These are phyloP conservation scores for Dissophora globulifera DNA, from an alignment of 192 early-diverging fungal genomes.

Conservation along the genomic window DNA sequence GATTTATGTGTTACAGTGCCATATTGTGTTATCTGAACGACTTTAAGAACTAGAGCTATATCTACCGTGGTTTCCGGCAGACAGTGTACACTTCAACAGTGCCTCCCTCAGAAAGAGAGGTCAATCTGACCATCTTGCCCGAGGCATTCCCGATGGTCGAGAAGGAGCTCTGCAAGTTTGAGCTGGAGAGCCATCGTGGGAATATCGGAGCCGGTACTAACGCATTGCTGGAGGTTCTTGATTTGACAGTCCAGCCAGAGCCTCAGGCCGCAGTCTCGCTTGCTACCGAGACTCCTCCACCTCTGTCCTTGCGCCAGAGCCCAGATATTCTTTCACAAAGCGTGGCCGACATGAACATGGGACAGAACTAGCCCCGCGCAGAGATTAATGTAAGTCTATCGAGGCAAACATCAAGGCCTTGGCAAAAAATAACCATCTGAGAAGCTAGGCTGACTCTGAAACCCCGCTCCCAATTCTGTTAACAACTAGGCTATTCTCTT, in stretches of 20 bases:
- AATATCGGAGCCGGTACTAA: conserved; percentile 60
- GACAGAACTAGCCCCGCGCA: conserved; percentile 11
- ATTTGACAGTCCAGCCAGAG: conserved; percentile 60
- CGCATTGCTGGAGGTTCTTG: conserved; percentile 61
- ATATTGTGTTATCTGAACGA: too few species aligned
- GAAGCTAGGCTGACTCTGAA: not conserved
- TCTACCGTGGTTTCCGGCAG: too few species aligned
- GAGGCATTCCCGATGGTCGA: conserved; percentile 66
- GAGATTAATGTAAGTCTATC: conserved; percentile 41
- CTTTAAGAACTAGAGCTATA: too few species aligned
- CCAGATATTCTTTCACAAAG: conserved; percentile 11
- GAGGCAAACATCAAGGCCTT: not conserved
- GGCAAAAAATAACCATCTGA: too few species aligned
- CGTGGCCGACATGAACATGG: conserved; percentile 24
- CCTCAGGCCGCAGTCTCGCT: not conserved
- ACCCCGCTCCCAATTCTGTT: not conserved
- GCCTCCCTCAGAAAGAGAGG: conserved; percentile 35
- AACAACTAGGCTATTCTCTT: conserved; percentile 41
- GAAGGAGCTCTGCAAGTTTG: conserved; percentile 59
- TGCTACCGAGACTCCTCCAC: conserved; percentile 15
- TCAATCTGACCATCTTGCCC: conserved; percentile 52
- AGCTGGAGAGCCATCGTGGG: conserved; percentile 58
- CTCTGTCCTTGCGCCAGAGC: conserved; percentile 41
- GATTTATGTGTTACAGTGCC: too few species aligned
- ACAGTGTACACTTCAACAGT: not conserved